Base-by-base conservation (phyloP, 2,329 filamentous ascomycete species). In the Stenocarpella maydis region DNA sequence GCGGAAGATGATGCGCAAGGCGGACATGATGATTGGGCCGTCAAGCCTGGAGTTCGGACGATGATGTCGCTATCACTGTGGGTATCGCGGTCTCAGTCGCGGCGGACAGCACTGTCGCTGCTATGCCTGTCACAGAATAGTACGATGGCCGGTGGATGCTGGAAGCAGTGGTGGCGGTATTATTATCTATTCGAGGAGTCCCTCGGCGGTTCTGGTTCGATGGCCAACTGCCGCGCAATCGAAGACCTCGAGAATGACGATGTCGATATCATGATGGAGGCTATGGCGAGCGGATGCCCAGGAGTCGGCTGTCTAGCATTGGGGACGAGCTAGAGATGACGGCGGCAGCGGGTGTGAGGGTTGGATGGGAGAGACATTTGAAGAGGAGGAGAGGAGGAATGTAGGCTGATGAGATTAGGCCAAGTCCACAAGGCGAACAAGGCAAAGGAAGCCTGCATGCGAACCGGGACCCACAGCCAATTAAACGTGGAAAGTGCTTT, bases 1-100 rank as follows among this genome's bases (percentile, higher is more conserved):
- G 78, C 90, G 90, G 80, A 92, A 94, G 76, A 95, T 82, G 71
- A 90, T 84, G 73, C 82, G 81, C 55, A 80, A 50, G 47, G 61
- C 54, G 49, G 67, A 66, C 69, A 71, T 71, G 41, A 54, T 55
- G 50, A 45, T 45, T 31, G 68, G 37, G n/a, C 17, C 26, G 47
- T 45, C 28, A 28, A 28, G 28, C 10, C 19, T 4, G 8, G 28
- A 12, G 58, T 63, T 63, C 28, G 58, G 58, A 49, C 24, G 43
- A 37, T 19, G 8, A 28, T 49, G 19, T 63, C 41, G 58, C 14
- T 31, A 1, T 67, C 24, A 31, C 17, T 21, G 14, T 37, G n/a
- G 65, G 10, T 31, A 9, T 37, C 41, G 26, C n/a, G 8, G 4
- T 41, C 45, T 21, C 45, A 1, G 45, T 15, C 21, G 45, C 45